Evolutionary conservation across 306 rosid species (phyloP).

Genomic region (Cucumis melo): DNA sequence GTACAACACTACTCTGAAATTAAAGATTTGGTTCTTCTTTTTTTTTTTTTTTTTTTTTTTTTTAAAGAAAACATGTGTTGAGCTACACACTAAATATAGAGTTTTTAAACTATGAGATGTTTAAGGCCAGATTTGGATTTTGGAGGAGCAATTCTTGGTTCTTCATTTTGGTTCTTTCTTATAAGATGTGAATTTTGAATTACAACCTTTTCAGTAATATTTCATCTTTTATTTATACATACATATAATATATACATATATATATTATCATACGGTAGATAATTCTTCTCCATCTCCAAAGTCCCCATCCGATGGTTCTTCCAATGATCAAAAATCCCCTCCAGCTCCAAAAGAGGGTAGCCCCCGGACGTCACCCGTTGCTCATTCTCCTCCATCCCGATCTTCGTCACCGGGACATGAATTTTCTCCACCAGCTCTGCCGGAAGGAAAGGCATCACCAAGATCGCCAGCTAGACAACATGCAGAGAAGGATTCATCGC

Average conservation of each 20-base stretch:
- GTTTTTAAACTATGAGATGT: too few relatives aligned
- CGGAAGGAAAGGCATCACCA: neutral
- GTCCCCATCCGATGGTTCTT: neutral
- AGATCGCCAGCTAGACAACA: neutral
- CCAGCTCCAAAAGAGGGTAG: slow-evolving; percentile 4
- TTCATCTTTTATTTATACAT: neutral
- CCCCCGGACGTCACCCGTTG: neutral
- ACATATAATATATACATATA: too few relatives aligned
- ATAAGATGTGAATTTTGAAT: too few relatives aligned
- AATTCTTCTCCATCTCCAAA: neutral
- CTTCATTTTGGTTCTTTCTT: too few relatives aligned
- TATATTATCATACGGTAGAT: neutral
- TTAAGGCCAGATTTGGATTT: too few relatives aligned
- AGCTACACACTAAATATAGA: too few relatives aligned
- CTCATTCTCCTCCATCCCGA: slow-evolving; percentile 9
- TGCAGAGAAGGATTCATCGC: neutral
- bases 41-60: too few relatives aligned
- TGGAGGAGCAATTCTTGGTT: too few relatives aligned
- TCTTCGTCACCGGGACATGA: neutral
- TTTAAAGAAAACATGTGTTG: too few relatives aligned
- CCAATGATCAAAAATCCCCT: neutral
- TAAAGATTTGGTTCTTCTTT: too few relatives aligned
- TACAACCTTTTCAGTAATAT: too few relatives aligned
- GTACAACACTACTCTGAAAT: too few relatives aligned
- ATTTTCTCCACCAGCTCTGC: slow-evolving; percentile 15